A percentile compares a stretch with the other conserved stretches of the same genome.
These are phyloP conservation scores for Trichoderma sp. DNA, from an alignment of 2,329 filamentous ascomycete genomes.

Conservation along the genomic window DNA sequence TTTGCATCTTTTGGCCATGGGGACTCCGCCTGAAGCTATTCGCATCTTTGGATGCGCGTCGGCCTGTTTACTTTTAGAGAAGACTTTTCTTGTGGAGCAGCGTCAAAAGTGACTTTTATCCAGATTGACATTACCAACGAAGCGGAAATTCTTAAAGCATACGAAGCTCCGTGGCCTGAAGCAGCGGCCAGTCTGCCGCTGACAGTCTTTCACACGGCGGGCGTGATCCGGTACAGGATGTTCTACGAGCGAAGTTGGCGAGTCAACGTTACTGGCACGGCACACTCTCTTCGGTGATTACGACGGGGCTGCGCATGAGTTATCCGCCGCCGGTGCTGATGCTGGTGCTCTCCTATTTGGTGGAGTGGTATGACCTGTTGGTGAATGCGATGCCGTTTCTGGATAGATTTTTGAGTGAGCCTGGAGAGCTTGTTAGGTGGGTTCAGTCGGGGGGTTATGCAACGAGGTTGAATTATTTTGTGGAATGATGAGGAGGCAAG, in stretches of 20 bases:
- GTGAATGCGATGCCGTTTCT: conserved; percentile 25
- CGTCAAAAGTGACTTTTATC: no score
- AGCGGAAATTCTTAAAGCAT: no score
- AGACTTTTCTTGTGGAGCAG: conserved; percentile 7
- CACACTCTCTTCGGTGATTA: conserved; percentile 24
- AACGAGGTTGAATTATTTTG: conserved; percentile 37
- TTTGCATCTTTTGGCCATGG: conserved; percentile 51
- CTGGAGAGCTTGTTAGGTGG: conserved; percentile 34
- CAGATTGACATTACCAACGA: no score
- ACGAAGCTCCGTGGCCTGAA: no score
- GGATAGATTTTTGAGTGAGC: conserved; percentile 32
- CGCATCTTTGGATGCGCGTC: conserved; percentile 54
- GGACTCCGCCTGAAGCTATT: conserved; percentile 49
- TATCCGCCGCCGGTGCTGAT: conserved; percentile 37
- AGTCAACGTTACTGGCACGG: no score
- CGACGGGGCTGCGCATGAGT: conserved; percentile 31
- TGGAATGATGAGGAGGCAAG: conserved; percentile 40
- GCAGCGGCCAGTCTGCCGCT: conserved; percentile 34
- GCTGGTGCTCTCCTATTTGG: conserved; percentile 36
- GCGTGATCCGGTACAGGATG: no score
- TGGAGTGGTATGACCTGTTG: conserved; percentile 26
- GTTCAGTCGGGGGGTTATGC: conserved; percentile 43
- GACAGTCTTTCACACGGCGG: background rate
- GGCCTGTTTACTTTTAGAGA: conserved; percentile 42
- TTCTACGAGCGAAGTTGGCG: no score